Base-by-base conservation (phyloP, 1,284 basidiomycete species). In the Ceraceosorus guamensis region DNA sequence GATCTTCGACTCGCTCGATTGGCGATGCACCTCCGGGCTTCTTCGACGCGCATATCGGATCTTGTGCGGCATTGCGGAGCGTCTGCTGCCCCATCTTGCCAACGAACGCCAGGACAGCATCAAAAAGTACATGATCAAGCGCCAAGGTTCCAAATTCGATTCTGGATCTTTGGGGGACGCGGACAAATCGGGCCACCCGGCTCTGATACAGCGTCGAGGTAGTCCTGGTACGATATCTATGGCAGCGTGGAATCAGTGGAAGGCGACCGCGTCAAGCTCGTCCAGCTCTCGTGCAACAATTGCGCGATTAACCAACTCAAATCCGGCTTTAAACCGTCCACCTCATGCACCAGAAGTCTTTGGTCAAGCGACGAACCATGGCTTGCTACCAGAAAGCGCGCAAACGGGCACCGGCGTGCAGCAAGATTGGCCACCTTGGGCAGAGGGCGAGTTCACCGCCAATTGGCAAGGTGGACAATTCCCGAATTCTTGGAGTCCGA, bases 61-160 rank as follows among this genome's bases (percentile, higher is more conserved):
- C 13, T 31, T 53, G 11, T 46, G 52, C n/a, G 37, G 33, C 16
- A 45, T 53, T 31, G 41, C 52, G 14, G 31, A 16, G 44, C 30
- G 52, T 24, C 8, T 16, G 6, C 34, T 78, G 7, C 35, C 30
- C 5, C 37, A 34, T 24, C 8, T 53, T 6, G 41, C 44, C 31
- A 46, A 53, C 7, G 52, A 48, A 10, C 14, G n/a, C 13, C 30
- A 16, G 11, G 18, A 39, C 4, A 5, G 45, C 16, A 34, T 46
- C 45, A 24, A 24, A 24, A 24, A 24, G n/a, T 18, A 16, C 8
- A 11, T 53, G 39, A 31, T 53, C 37, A 52, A 48, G 50, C 31
- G n/a, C 45, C 10, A n/a, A 10, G 4, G 8, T 30, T 1, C 14
- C 8, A 3, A 10, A 30, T 30, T n/a, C 45, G 45, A 46, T n/a